Evolutionary conservation across 352 stramenopile genomes (phyloP).

Genomic region (Hyphochytrium catenoides): DNA sequence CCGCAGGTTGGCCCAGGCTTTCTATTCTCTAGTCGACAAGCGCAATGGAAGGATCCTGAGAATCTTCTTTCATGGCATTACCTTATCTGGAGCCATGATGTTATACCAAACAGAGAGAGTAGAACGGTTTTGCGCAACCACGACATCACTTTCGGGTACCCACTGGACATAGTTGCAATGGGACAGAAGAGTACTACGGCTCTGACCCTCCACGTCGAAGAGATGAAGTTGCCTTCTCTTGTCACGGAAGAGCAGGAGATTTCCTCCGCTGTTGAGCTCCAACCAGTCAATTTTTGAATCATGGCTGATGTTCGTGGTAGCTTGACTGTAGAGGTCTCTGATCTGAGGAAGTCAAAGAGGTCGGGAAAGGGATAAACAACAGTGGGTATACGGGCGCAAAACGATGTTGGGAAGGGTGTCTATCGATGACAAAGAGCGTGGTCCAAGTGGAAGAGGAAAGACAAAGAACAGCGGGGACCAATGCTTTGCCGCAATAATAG

Average conservation of each 20-base stretch:
- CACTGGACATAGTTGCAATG: conserved; percentile 90
- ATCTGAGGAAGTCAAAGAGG: too few relatives aligned
- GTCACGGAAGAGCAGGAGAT: conserved; percentile 74
- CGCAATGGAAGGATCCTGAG: too few relatives aligned
- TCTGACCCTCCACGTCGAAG: conserved; percentile 67
- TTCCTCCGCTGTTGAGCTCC: conserved; percentile 71
- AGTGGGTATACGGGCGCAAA: too few relatives aligned
- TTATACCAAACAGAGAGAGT: conserved; percentile 89
- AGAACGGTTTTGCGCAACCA: conserved; percentile 73
- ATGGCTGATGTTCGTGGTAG: conserved; percentile 65
- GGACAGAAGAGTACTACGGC: conserved; percentile 61
- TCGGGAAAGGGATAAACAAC: too few relatives aligned
- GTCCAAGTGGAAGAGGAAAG: too few relatives aligned
- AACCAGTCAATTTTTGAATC: conserved; percentile 77
- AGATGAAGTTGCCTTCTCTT: conserved; percentile 68
- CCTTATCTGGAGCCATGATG: conserved; percentile 71
- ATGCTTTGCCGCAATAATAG: too few relatives aligned
- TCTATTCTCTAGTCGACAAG: too few relatives aligned
- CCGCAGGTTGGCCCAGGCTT: too few relatives aligned
- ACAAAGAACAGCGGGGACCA: too few relatives aligned
- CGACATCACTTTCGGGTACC: conserved; percentile 81
- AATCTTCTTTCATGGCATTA: too few relatives aligned
- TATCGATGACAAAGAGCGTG: too few relatives aligned
- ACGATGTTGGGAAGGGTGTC: too few relatives aligned
- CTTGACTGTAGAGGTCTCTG: conserved; percentile 46